Evolutionary conservation across 1,284 basidiomycete species (phyloP).

Genomic region (Apiotrichum gracile): DNA sequence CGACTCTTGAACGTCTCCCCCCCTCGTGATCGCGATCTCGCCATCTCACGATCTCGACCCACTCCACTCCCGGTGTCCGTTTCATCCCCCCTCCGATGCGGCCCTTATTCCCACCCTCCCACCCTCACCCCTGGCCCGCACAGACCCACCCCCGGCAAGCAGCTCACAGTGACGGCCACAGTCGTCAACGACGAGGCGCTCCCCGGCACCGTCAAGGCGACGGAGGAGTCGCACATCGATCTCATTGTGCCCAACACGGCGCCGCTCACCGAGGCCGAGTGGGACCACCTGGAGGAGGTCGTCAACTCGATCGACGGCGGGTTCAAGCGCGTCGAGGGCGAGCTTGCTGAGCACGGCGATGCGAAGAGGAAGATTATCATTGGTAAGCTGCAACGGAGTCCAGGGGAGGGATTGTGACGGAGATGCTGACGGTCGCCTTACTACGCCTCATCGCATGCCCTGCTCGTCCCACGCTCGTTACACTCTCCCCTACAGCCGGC

Average conservation of each 20-base stretch:
- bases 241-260: constrained; percentile 34
- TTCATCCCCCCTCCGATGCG: neutral
- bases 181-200: neutral
- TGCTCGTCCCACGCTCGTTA: neutral
- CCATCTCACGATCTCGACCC: too few species aligned
- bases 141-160: neutral
- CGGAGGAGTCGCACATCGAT: constrained; percentile 18
- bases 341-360: constrained; percentile 5
- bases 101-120: neutral
- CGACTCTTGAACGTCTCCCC: too few species aligned
- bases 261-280: constrained; percentile 51
- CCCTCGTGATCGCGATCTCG: too few species aligned
- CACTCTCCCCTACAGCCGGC: constrained; percentile 55
- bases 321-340: constrained; percentile 17
- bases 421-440: too few species aligned
- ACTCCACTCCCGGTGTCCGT: neutral
- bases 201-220: neutral
- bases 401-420: neutral
- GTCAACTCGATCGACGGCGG: constrained; percentile 49
- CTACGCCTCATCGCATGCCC: too few species aligned
- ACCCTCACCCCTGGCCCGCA: neutral
- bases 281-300: constrained; percentile 69
- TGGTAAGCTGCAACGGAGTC: too few species aligned
- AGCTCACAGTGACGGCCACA: neutral
- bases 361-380: constrained; percentile 62